Evolutionary conservation across 371 early-diverging fungal species (phyloP), one percentile per base, ranked within the genome.

Genomic region (Mortierella polycephala): DNA sequence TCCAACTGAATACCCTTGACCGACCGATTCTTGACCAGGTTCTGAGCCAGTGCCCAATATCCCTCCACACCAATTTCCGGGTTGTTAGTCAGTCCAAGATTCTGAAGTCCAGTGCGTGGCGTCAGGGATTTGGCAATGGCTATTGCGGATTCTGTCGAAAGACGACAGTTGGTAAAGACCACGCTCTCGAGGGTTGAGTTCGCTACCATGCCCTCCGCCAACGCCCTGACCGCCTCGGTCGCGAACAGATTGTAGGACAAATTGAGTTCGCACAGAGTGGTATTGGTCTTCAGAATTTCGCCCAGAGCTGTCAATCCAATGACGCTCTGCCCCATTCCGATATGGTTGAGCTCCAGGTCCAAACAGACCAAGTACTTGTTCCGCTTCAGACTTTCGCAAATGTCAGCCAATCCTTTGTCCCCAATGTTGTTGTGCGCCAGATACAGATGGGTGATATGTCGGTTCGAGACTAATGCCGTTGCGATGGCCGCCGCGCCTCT

Each of bases 1-100:
- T 83, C 83, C 44, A 83, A 63, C 60, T 82, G 82, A 14, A 83
- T 66, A 21, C 79, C 72, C 67, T 83, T 83, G 55, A 83, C 47
- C 5, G 71, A 74, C 41, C 75, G 71, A 50, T 83, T 83, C 45
- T 46, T 54, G 50, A 74, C 59, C 42, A 83, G 60, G 6, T 71
- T 67, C 10, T 74, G 51, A 5, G 83, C 83, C 47, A 83, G 42
- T 1, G 64, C 69, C 80, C 80, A 79, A 56, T 83, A 82, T 7
- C 83, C 83, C 21, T 83, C 80, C 7, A 74, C 75, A 16, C 82
- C 83, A 50, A 83, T 81, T 7, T 79, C 74, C 8, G 62, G 58
- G 39, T 83, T 83, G 23, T 61, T 77, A 12, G 64, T 71, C 46
- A 83, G 50, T 16, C 67, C 64, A 41, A 83, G 49, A 59, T 79